Conservation (phyloP, 495 filamentous ascomycete genomes). For the Clavariopsis aquatica region DNA sequence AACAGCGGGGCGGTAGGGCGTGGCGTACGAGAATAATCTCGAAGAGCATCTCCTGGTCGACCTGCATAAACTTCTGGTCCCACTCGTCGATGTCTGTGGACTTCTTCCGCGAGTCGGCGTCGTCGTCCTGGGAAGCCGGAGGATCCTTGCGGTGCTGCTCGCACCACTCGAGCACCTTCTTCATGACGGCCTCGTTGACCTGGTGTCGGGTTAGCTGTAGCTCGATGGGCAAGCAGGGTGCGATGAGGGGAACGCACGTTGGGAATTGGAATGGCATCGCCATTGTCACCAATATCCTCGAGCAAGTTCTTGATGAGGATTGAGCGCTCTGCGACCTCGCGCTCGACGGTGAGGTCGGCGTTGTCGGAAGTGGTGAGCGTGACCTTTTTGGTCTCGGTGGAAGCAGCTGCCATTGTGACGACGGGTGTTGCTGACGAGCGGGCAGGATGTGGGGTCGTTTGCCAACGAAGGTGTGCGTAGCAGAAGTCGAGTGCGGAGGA, state of each 20-base stretch:
- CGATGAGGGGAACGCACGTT: conserved; percentile 60
- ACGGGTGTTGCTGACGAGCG: not conserved
- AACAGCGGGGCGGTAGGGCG: not conserved
- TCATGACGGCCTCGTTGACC: conserved; percentile 91
- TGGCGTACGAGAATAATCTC: conserved; percentile 91
- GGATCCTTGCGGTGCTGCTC: conserved; percentile 89
- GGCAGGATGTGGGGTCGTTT: conserved; percentile 14
- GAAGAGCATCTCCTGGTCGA: conserved; percentile 99
- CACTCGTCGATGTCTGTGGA: conserved; percentile 98
- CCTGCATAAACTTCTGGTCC: conserved; percentile 99
- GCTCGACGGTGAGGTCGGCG: conserved; percentile 63
- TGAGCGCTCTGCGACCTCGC: conserved; percentile 83
- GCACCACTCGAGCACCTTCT: conserved; percentile 98
- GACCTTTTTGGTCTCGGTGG: conserved; percentile 42
- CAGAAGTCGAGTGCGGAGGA: not conserved
- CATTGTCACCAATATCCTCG: conserved; percentile 75
- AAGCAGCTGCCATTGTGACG: conserved; percentile 41
- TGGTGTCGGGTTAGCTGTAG: conserved; percentile 43
- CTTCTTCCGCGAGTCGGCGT: conserved; percentile 93
- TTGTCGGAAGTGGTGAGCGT: conserved; percentile 61
- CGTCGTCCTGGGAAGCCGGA: conserved; percentile 72
- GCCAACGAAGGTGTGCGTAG: not conserved
- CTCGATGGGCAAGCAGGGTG: conserved; percentile 6
- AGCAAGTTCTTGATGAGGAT: conserved; percentile 97
- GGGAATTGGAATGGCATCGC: conserved; percentile 75